A percentile compares a stretch with the other conserved stretches of the same genome.
These are phyloP conservation scores for Tephrocybe sp. DNA, from an alignment of 768 basidiomycete species.

Conservation along the genomic window DNA sequence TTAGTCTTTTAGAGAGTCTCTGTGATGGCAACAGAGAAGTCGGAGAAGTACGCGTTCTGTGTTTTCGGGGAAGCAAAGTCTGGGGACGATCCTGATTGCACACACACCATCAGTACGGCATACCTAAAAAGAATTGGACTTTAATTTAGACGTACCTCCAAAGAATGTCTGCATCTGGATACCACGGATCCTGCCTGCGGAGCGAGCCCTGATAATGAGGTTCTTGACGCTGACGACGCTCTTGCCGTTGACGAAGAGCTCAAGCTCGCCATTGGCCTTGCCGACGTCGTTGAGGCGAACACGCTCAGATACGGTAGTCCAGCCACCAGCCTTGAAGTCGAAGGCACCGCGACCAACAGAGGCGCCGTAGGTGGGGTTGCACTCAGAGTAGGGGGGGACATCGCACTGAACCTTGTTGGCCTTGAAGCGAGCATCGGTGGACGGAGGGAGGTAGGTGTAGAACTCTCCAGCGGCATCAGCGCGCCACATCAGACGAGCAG, in stretches of 20 bases:
- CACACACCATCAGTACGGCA: not conserved
- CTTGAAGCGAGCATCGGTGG: conserved; percentile 31
- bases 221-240: conserved; percentile 58
- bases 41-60: conserved; percentile 65
- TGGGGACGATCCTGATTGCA: conserved; percentile 36
- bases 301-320: conserved; percentile 69
- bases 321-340: conserved; percentile 57
- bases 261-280: conserved; percentile 66
- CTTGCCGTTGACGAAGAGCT: conserved; percentile 64
- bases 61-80: conserved; percentile 59
- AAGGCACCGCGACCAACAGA: conserved; percentile 70
- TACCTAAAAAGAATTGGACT: not conserved
- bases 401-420: conserved; percentile 51
- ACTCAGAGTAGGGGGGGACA: conserved; percentile 45
- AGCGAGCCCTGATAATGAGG: conserved; percentile 50
- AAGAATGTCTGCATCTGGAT: conserved; percentile 82
- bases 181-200: conserved; percentile 54
- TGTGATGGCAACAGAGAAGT: conserved; percentile 64
- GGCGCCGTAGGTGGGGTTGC: conserved; percentile 63
- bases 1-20: conserved; percentile 35
- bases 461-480: conserved; percentile 56
- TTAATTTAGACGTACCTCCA: conserved; percentile 42
- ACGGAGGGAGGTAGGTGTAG: conserved; percentile 68
- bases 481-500: conserved; percentile 71
- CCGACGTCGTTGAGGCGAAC: conserved; percentile 74